Conservation (phyloP, 2,329 filamentous ascomycete species). For the Pestalotiopsis sp. region DNA sequence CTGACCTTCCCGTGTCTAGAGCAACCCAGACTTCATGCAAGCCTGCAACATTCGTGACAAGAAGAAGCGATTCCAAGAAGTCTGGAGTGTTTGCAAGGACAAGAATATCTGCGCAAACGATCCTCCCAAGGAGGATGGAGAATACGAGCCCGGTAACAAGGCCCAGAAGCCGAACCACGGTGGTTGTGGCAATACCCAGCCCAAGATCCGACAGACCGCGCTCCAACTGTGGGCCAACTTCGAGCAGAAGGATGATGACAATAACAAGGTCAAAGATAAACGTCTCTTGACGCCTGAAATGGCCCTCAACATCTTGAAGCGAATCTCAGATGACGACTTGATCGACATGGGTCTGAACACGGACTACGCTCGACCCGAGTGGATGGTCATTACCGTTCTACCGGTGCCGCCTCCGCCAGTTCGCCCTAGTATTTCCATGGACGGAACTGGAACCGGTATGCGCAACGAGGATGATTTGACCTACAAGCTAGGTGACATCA, state of each 20-base stretch:
- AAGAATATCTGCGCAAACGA: conserved; percentile 85
- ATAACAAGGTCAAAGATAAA: conserved; percentile 74
- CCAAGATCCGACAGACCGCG: conserved; percentile 83
- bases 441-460: conserved; percentile 88
- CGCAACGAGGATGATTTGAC: conserved; percentile 98
- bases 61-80: conserved; percentile 89
- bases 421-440: conserved; percentile 94
- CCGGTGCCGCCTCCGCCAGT: conserved; percentile 95
- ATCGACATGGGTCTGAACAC: conserved; percentile 87
- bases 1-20: conserved; percentile 68
- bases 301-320: conserved; percentile 83
- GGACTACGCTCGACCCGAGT: conserved; percentile 94
- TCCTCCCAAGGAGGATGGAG: conserved; percentile 68
- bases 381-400: conserved; percentile 96
- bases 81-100: conserved; percentile 91
- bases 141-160: conserved; percentile 63
- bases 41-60: conserved; percentile 86
- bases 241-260: conserved; percentile 79
- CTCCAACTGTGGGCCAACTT: conserved; percentile 78
- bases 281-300: conserved; percentile 79
- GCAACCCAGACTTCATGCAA: conserved; percentile 78
- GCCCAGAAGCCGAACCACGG: conserved; percentile 67
- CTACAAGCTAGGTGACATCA: conserved; percentile 98
- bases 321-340: conserved; percentile 80
- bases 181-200: conserved; percentile 90